Percentiles rank a stretch among this genome's conserved stretches.
Evolutionary conservation across 2,329 filamentous ascomycete genomes (phyloP).

Genomic region (Berkeleyomyces basicola): DNA sequence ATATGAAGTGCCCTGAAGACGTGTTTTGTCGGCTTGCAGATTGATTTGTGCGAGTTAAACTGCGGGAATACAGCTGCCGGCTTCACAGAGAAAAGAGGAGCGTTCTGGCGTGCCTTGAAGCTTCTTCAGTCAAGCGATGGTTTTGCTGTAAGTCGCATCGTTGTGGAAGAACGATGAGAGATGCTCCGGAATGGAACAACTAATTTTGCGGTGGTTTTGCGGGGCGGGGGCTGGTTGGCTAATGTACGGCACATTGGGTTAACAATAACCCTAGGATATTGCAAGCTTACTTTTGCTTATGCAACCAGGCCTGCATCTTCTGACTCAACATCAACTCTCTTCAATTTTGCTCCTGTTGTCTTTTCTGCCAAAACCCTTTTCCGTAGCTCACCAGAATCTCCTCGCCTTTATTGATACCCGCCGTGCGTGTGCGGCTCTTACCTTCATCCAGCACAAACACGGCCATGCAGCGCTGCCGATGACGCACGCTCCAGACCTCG

Average conservation of each 20-base stretch:
- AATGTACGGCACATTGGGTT: neutral
- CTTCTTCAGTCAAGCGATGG: neutral
- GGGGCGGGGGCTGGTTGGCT: neutral
- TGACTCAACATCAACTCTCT: neutral
- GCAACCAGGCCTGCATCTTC: neutral
- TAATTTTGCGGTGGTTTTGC: neutral
- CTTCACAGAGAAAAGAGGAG: too few species aligned
- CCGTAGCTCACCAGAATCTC: slow-evolving; percentile 52
- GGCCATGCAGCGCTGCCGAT: slow-evolving; percentile 37
- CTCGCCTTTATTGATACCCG: slow-evolving; percentile 37
- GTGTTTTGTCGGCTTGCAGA: neutral
- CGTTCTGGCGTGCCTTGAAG: too few species aligned
- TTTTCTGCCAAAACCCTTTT: slow-evolving; percentile 43
- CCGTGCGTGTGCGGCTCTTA: slow-evolving; percentile 19
- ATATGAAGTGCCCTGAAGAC: neutral
- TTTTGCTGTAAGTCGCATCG: neutral
- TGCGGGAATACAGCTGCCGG: too few species aligned
- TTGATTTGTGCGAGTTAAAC: neutral
- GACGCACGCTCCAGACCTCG: slow-evolving; percentile 37
- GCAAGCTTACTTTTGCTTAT: neutral
- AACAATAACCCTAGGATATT: neutral
- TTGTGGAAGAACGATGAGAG: neutral
- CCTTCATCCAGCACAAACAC: slow-evolving; percentile 37
- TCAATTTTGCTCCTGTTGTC: slow-evolving; percentile 1
- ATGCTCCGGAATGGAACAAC: slow-evolving; percentile 8